A percentile compares a stretch with the other conserved stretches of the same genome.
phyloP scores from a whole-genome alignment of 2,329 filamentous ascomycete species.

The Aspergillus oerlinghausenensis region DNA sequence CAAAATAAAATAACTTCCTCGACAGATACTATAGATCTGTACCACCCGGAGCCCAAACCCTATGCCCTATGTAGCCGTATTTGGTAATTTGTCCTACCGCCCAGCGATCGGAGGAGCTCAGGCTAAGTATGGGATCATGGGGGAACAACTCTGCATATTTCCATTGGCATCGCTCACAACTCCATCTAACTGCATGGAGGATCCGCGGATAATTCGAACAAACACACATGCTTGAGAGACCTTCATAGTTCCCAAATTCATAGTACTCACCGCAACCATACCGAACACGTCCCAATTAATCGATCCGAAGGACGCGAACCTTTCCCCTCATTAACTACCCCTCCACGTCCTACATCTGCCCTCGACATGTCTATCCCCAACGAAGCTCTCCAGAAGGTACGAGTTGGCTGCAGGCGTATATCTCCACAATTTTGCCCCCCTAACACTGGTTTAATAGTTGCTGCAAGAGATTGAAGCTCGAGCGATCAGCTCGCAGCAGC shows the following conservation, averaged over 20 bases:
- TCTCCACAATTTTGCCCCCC: slow-evolving; percentile 6
- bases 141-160: background rate
- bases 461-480: slow-evolving; percentile 92
- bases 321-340: slow-evolving; percentile 5
- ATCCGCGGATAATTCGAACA: background rate
- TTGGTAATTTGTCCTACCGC: slow-evolving; percentile 9
- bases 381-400: slow-evolving; percentile 87
- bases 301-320: background rate
- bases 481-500: slow-evolving; percentile 81
- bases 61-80: background rate
- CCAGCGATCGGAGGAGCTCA: background rate
- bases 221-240: background rate
- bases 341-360: background rate
- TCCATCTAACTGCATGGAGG: background rate
- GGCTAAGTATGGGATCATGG: slow-evolving; percentile 7
- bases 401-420: slow-evolving; percentile 4
- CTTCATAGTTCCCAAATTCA: background rate
- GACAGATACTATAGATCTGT: background rate
- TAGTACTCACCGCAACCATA: background rate
- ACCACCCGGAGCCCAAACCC: background rate
- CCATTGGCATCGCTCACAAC: background rate
- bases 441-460: slow-evolving; percentile 53
- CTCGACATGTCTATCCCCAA: slow-evolving; percentile 83
- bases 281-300: background rate
- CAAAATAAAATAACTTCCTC: background rate